Percentiles rank a stretch among this genome's conserved stretches.
Conservation (phyloP, 1,284 basidiomycete genomes). For the Xerocomus minutiporus region DNA sequence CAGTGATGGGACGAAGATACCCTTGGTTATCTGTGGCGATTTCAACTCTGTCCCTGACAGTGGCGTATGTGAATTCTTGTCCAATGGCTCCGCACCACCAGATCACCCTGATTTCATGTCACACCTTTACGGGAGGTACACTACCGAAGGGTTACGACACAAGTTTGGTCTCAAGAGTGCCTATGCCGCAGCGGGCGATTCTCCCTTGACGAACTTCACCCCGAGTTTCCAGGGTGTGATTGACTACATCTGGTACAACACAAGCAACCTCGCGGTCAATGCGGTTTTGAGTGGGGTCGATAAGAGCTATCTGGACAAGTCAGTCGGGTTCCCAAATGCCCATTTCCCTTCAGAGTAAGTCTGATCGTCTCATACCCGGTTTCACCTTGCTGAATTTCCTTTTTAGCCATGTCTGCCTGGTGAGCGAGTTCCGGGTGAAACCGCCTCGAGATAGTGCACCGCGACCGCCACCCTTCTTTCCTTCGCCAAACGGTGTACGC, state of each 20-base stretch:
- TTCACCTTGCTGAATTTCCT: conserved; percentile 10
- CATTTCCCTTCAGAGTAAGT: conserved; percentile 92
- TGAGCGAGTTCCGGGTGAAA: conserved; percentile 71
- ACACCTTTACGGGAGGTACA: conserved; percentile 90
- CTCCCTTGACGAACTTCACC: conserved; percentile 88
- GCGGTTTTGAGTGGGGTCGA: conserved; percentile 90
- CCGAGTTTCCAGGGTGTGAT: conserved; percentile 81
- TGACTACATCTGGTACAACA: conserved; percentile 94
- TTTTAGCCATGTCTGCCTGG: conserved; percentile 60
- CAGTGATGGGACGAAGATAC: conserved; percentile 83
- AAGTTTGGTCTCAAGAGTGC: conserved; percentile 80
- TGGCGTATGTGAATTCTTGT: conserved; percentile 91
- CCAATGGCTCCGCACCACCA: conserved; percentile 64
- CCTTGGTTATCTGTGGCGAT: conserved; percentile 89
- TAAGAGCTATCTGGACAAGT: conserved; percentile 79
- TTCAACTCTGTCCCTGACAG: conserved; percentile 88
- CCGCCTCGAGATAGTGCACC: conserved; percentile 48
- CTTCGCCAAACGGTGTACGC: conserved; percentile 21
- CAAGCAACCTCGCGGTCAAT: conserved; percentile 75
- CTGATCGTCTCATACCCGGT: conserved; percentile 6
- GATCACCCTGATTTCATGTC: conserved; percentile 92
- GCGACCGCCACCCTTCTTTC: conserved; percentile 33
- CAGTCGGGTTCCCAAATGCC: conserved; percentile 95
- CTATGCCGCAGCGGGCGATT: conserved; percentile 65
- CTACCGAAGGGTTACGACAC: conserved; percentile 84